Evolutionary conservation across 306 rosid genomes (phyloP), one percentile per base, ranked within the genome.

Genomic region (Canavalia gladiata): DNA sequence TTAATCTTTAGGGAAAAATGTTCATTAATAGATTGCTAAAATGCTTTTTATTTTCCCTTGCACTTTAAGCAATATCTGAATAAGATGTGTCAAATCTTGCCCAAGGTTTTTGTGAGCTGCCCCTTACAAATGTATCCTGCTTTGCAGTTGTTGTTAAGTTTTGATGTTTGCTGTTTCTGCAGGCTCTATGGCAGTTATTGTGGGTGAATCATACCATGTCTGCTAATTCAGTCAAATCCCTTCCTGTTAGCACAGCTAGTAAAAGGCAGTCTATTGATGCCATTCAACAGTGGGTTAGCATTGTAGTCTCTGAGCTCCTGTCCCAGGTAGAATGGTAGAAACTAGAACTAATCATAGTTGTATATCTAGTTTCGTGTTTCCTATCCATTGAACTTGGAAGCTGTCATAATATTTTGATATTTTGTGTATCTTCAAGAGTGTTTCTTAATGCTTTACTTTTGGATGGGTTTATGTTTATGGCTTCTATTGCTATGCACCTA

Each of bases 131-230:
- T 69, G 63, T 46, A 55, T 29, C 56, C 67, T 70, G 41, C 71
- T 83, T 80, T 75, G 49, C 49, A 10, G 67, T 65, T 49, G 18
- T 63, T 33, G 51, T 65, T 83, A 75, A 67, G 75, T 71, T 59
- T 47, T 9, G 58, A 77, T 43, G 65, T 66, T 63, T 67, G n/a
- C 59, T 59, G 34, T 81, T 86, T 85, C 75, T 90, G 89, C 92
- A 95, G 99, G 97, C 94, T 74, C 87, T 95, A 18, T 95, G 99
- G 99, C 98, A 93, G 89, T 94, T 95, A 81, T 88, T 95, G 72
- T 93, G 98, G 98, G 89, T 89, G 84, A 93, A 88, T 84, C 99
- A 90, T 74, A 79, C 82, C 33, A 58, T 92, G 50, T 78, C 92
- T 50, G 6, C 86, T 86, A 86, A 81, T 88, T 87, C 87, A 31